A percentile compares a stretch with the other conserved stretches of the same genome.
Conservation (phyloP, 208 protist species). For the Polymyxa betae region DNA sequence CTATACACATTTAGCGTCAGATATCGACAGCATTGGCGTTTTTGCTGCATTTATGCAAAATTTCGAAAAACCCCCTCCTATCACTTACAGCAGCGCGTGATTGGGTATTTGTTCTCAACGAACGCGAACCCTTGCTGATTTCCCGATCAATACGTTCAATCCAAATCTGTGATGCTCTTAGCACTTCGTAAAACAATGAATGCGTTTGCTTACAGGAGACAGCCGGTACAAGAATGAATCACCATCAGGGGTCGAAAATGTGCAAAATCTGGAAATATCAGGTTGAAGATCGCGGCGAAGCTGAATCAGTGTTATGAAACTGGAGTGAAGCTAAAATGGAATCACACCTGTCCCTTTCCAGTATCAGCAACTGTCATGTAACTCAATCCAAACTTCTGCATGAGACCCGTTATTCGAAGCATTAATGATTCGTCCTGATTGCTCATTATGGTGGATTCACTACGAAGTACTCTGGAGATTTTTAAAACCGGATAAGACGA, state of each 20-base stretch:
- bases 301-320: not conserved
- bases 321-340: not conserved
- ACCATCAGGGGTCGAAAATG: not conserved
- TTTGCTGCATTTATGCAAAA: not conserved
- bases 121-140: not conserved
- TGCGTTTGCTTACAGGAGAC: not conserved
- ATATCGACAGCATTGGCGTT: too few relatives aligned
- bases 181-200: not conserved
- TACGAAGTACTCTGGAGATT: not conserved
- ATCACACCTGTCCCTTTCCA: not conserved
- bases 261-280: not conserved
- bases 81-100: not conserved
- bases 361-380: not conserved
- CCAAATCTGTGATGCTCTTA: not conserved
- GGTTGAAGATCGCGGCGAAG: not conserved
- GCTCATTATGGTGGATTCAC: not conserved
- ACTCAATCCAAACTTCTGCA: not conserved
- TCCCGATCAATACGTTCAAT: not conserved
- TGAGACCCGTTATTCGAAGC: not conserved
- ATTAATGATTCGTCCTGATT: not conserved
- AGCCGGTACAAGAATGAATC: not conserved
- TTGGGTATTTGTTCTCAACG: not conserved
- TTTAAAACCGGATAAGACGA: not conserved
- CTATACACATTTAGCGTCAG: not conserved
- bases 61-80: not conserved